These are phyloP conservation scores for Adansonia rubrostipa DNA, from an alignment of 441 rosid genomes.

Conservation along the genomic window DNA sequence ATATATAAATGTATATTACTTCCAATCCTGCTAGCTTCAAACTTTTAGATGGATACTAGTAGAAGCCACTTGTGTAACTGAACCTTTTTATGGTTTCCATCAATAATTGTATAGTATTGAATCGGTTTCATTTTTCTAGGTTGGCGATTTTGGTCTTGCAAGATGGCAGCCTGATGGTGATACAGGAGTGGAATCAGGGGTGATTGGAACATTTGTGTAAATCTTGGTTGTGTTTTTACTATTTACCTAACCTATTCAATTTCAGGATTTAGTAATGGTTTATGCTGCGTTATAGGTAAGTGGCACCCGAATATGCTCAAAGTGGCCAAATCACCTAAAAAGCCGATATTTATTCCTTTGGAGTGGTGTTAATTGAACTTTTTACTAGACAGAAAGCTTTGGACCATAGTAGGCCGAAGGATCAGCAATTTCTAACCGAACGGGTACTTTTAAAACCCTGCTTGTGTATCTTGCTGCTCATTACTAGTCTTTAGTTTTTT, in stretches of 20 bases:
- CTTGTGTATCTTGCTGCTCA: background rate
- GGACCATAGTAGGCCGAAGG: slow-evolving; percentile 66
- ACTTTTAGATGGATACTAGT: background rate
- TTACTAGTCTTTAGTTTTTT: background rate
- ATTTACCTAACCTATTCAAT: slow-evolving; percentile 17
- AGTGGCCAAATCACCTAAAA: slow-evolving; percentile 79
- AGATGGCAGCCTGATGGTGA: slow-evolving; percentile 99
- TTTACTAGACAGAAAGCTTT: slow-evolving; percentile 74
- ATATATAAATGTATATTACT: background rate
- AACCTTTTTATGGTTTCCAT: background rate
- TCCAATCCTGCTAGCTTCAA: background rate
- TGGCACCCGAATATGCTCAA: slow-evolving; percentile 76
- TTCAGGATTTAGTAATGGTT: slow-evolving; percentile 22
- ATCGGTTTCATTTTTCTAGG: slow-evolving; percentile 46
- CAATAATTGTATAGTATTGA: background rate
- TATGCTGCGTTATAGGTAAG: slow-evolving; percentile 44
- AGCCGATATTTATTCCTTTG: slow-evolving; percentile 75
- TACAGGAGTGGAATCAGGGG: slow-evolving; percentile 88
- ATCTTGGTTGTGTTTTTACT: slow-evolving; percentile 26
- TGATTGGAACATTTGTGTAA: slow-evolving; percentile 99
- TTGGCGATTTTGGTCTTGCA: slow-evolving; percentile 97
- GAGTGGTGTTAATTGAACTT: slow-evolving; percentile 70
- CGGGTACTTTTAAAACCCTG: slow-evolving; percentile 48
- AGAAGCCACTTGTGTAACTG: background rate
- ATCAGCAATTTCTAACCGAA: slow-evolving; percentile 76